Evolutionary conservation across 441 rosid species (phyloP), one percentile per base, ranked within the genome.

Genomic region (Aleurites moluccanus): DNA sequence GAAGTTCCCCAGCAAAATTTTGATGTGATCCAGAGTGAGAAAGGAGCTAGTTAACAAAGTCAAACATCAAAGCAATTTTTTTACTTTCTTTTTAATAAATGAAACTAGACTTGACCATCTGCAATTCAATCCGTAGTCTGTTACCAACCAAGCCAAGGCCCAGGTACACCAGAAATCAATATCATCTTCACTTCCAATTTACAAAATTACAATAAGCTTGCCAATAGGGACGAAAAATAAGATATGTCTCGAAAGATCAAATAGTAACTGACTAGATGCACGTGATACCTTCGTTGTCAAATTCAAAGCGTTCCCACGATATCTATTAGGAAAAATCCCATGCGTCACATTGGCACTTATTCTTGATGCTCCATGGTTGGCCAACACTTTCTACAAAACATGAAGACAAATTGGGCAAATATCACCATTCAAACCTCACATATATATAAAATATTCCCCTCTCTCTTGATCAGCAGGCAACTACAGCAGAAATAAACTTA

Each of bases 271-370:
- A 75, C 66, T 49, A 67, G 18, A 77, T 30, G 79, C 14, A 65
- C 50, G 76, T 20, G 64, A 65, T 85, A 95, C 98, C 99, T 91
- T 86, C 96, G 74, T 79, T 83, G 80, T 92, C 97, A 74, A 82
- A 85, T 78, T 90, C 71, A 81, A 93, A 95, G 78, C 97, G 95
- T 70, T 89, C 87, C 97, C 98, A 95, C 21, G 99, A 90, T n/a
- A n/a, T 42, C 75, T 87, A 53, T 93, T 88, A 9, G 98, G 99
- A 85, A 95, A 95, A 71, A 93, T 95, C 28, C 97, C 98, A 73
- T 95, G 99, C 0, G 99, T 93, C 70, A 95, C 98, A 68, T 91
- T 91, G n/a, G 99, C 99, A 42, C 99, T 95, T 74, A 95, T 84
- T 80, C 83, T 91, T 21, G 92, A 82, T 56, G 99, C 99, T 83